A percentile compares a stretch with the other conserved stretches of the same genome.
Evolutionary conservation across 345 rosid genomes (phyloP).

Genomic region (Arabis alpina): DNA sequence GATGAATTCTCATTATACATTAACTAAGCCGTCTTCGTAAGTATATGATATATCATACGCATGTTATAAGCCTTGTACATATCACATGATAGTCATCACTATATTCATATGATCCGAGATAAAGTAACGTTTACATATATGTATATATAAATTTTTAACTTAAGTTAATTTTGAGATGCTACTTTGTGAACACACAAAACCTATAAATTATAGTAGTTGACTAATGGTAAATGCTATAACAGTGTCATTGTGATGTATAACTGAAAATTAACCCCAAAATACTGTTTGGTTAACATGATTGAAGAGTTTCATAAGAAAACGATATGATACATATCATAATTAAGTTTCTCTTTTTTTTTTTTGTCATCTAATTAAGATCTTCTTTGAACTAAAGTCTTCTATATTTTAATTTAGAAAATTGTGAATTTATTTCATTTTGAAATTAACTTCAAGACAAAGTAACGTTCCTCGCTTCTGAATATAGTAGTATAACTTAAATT

Average conservation of each 20-base stretch:
- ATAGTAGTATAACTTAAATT: neutral
- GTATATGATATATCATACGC: neutral
- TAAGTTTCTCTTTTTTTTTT: neutral
- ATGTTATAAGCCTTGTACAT: neutral
- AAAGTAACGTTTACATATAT: neutral
- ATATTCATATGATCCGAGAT: neutral
- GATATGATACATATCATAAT: neutral
- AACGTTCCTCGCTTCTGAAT: constrained; percentile 10
- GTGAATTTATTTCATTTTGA: constrained; percentile 8
- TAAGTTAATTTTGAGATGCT: neutral
- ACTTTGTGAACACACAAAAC: neutral
- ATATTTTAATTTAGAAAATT: neutral
- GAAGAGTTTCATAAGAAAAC: neutral
- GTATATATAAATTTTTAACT: neutral
- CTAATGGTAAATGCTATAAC: constrained; percentile 9
- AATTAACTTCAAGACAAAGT: constrained; percentile 29
- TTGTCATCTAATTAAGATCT: too few relatives aligned
- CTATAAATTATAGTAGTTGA: neutral
- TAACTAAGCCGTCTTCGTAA: neutral
- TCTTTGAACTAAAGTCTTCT: constrained; percentile 20
- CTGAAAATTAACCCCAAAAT: neutral
- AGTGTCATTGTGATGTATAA: neutral
- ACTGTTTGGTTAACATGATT: neutral
- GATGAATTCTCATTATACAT: neutral
- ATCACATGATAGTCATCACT: constrained; percentile 11